phyloP scores from a whole-genome alignment of 192 early-diverging fungal species.

The Spizellomyces sp. region DNA sequence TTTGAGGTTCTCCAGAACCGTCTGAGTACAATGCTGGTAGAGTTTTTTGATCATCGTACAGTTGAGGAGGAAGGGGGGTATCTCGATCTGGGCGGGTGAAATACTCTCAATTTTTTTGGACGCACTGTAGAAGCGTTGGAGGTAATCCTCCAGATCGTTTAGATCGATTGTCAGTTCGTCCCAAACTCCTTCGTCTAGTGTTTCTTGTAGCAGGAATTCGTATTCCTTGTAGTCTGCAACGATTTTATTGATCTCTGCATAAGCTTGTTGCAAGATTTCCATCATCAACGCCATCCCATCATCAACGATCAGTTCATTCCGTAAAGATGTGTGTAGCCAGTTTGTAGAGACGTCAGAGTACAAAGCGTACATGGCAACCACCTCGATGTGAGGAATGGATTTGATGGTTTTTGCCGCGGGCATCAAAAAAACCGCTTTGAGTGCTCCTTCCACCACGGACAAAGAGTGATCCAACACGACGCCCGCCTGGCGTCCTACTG shows the following conservation, averaged over 20 bases:
- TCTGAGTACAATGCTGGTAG: background rate
- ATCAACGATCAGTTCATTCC: background rate
- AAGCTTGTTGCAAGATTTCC: slow-evolving; percentile 10
- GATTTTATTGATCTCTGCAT: slow-evolving; percentile 10
- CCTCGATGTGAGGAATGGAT: slow-evolving; percentile 24
- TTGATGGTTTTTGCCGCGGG: slow-evolving; percentile 1
- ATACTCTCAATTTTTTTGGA: background rate
- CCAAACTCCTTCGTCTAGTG: background rate
- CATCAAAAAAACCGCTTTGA: background rate
- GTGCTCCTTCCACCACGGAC: background rate
- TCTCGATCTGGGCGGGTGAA: slow-evolving; percentile 17
- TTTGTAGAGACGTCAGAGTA: background rate
- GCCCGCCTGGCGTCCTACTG: background rate
- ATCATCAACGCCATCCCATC: slow-evolving; percentile 7
- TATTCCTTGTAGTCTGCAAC: slow-evolving; percentile 25
- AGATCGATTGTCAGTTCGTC: slow-evolving; percentile 6
- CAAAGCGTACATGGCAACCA: slow-evolving; percentile 16
- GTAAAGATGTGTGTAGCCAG: background rate
- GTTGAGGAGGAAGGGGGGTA: slow-evolving; percentile 36
- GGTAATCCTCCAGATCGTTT: slow-evolving; percentile 6
- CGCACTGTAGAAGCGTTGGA: slow-evolving; percentile 18
- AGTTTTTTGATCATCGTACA: slow-evolving; percentile 36
- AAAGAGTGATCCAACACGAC: slow-evolving; percentile 4
- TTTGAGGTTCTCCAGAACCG: slow-evolving; percentile 10
- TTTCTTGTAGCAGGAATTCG: slow-evolving; percentile 36